phyloP scores from a whole-genome alignment of 1,139 yeast genomes.

The Zygoascus hellenicus region DNA sequence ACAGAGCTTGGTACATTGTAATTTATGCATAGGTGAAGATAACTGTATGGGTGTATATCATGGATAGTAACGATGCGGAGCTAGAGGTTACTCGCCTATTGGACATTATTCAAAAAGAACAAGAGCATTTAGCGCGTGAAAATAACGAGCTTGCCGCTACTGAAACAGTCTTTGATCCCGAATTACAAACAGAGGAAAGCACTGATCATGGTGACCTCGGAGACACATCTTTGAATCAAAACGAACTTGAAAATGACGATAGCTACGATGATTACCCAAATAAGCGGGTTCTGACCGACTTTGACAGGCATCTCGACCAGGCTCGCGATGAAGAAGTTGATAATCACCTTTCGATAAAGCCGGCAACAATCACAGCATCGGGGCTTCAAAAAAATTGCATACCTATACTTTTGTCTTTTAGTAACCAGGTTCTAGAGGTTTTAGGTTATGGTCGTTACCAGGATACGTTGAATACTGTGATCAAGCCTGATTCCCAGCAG shows the following conservation, averaged over 20 bases:
- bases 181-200: not conserved
- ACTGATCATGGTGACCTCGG: too few species aligned
- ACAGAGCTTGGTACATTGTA: too few species aligned
- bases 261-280: not conserved
- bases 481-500: constrained; percentile 64
- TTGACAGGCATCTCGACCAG: not conserved
- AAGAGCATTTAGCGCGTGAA: constrained; percentile 2
- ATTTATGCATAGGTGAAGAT: too few species aligned
- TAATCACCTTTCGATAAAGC: not conserved
- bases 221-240: too few species aligned
- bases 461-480: constrained; percentile 63
- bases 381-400: constrained; percentile 24
- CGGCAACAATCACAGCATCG: not conserved
- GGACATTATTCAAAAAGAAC: constrained; percentile 13
- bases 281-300: not conserved
- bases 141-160: not conserved
- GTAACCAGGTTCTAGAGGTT: constrained; percentile 64
- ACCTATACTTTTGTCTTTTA: constrained; percentile 67
- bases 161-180: not conserved
- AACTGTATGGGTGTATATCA: not conserved
- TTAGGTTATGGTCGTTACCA: constrained; percentile 69
- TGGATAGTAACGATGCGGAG: constrained; percentile 8
- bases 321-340: not conserved
- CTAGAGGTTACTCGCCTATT: constrained; percentile 10
- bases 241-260: too few species aligned